A percentile compares a stretch with the other conserved stretches of the same genome.
These are phyloP conservation scores for Hymenoscyphus albidus DNA, from an alignment of 2,329 filamentous ascomycete genomes.

Conservation along the genomic window DNA sequence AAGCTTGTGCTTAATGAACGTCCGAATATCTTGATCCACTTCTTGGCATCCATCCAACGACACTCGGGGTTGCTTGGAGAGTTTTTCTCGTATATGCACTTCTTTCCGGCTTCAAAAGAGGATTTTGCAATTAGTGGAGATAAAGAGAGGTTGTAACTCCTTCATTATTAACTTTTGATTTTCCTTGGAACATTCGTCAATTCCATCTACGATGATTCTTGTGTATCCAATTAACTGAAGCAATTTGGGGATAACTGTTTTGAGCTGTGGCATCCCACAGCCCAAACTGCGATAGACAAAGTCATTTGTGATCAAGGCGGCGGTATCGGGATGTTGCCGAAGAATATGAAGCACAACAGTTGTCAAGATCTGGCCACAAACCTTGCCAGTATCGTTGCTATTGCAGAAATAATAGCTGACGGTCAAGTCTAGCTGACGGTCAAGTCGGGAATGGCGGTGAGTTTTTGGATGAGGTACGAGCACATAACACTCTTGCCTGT, in stretches of 20 bases:
- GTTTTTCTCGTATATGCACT: conserved; percentile 13
- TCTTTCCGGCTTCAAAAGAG: conserved; percentile 18
- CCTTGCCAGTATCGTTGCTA: conserved; percentile 15
- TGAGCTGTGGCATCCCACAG: conserved; percentile 16
- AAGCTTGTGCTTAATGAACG: conserved; percentile 14
- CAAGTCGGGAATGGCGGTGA: conserved; percentile 5
- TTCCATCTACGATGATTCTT: conserved; percentile 18
- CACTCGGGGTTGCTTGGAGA: conserved; percentile 12
- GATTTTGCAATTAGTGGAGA: conserved; percentile 10
- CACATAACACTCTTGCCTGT: conserved; percentile 21
- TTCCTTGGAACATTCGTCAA: conserved; percentile 16
- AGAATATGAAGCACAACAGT: conserved; percentile 15
- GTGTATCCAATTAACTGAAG: conserved; percentile 3
- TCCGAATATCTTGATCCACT: conserved; percentile 14
- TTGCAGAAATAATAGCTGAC: conserved; percentile 22
- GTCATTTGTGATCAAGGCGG: conserved; percentile 13
- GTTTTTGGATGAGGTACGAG: conserved; percentile 16
- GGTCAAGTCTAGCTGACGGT: no score
- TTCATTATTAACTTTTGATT: conserved; percentile 16
- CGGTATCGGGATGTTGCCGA: conserved; percentile 8
- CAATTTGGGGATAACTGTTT: conserved; percentile 12
- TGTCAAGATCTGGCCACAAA: conserved; percentile 12
- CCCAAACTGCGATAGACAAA: conserved; percentile 9
- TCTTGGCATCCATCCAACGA: conserved; percentile 11
- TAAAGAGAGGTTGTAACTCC: conserved; percentile 12